A percentile compares a stretch with the other conserved stretches of the same genome.
These are phyloP conservation scores for Xerophyta viscosa DNA, from an alignment of 106 monocot genomes.

Conservation along the genomic window DNA sequence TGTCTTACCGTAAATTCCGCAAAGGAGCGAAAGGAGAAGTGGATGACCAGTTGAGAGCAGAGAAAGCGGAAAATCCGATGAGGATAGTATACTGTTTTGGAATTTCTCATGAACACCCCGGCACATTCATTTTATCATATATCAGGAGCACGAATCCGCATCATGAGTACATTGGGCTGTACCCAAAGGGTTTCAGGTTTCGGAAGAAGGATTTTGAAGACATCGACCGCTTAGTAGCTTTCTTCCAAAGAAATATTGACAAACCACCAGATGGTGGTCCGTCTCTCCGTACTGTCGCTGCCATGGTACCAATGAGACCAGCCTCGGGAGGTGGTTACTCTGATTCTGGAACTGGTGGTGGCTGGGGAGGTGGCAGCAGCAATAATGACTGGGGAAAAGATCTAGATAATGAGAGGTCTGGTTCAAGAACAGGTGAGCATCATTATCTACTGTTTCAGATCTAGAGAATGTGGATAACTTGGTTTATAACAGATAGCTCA, in stretches of 20 bases:
- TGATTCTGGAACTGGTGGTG: slow-evolving; percentile 23
- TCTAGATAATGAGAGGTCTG: slow-evolving; percentile 42
- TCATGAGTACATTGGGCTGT: slow-evolving; percentile 89
- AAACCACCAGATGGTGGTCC: slow-evolving; percentile 40
- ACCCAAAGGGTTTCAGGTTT: slow-evolving; percentile 91
- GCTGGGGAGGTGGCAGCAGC: slow-evolving; percentile 2
- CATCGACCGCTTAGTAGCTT: slow-evolving; percentile 70
- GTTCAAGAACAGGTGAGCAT: slow-evolving; percentile 38
- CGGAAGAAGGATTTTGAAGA: slow-evolving; percentile 76
- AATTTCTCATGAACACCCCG: slow-evolving; percentile 89
- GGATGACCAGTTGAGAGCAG: slow-evolving; percentile 59
- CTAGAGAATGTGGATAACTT: too few species aligned
- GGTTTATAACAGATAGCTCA: too few species aligned
- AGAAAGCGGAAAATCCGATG: slow-evolving; percentile 74
- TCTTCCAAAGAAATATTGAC: slow-evolving; percentile 84
- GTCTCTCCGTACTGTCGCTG: slow-evolving; percentile 53
- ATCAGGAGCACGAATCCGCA: slow-evolving; percentile 79
- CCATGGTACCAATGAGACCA: slow-evolving; percentile 85
- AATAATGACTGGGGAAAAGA: slow-evolving; percentile 39
- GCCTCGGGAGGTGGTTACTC: slow-evolving; percentile 37
- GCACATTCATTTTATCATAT: slow-evolving; percentile 83
- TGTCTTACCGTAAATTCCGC: slow-evolving; percentile 80
- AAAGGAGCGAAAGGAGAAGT: slow-evolving; percentile 53
- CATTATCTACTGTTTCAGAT: too few species aligned
- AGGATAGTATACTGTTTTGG: slow-evolving; percentile 91